Conservation (phyloP, 345 rosid genomes). For the Barbarea vulgaris region DNA sequence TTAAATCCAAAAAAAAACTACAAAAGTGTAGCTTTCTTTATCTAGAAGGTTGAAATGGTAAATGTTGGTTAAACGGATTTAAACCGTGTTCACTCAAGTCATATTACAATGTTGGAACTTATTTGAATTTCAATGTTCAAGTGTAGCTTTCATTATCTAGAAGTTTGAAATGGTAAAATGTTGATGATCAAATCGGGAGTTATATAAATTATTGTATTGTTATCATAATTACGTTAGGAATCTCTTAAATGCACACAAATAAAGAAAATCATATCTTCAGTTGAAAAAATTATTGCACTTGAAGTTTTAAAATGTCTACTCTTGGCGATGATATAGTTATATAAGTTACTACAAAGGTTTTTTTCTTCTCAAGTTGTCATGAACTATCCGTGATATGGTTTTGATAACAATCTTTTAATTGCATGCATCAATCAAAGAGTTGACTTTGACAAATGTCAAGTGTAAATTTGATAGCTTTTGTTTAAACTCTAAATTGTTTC, state of each 20-base stretch:
- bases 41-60: constrained; percentile 6
- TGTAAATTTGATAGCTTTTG: background rate
- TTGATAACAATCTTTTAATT: constrained; percentile 6
- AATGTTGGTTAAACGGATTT: background rate
- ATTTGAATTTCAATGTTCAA: background rate
- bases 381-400: background rate
- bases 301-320: constrained; percentile 14
- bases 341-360: background rate
- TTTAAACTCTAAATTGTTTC: background rate
- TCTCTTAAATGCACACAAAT: background rate
- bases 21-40: background rate
- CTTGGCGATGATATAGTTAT: background rate
- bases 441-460: constrained; percentile 9
- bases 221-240: background rate
- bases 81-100: background rate
- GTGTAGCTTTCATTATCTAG: constrained; percentile 4
- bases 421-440: background rate
- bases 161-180: constrained; percentile 25
- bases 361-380: background rate
- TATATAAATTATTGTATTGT: background rate
- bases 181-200: background rate
- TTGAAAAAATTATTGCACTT: background rate
- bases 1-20: background rate
- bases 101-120: background rate
- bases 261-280: background rate